Percentiles rank a stretch among this genome's conserved stretches.
Evolutionary conservation across 306 rosid species (phyloP).

Genomic region (Urtica urens): DNA sequence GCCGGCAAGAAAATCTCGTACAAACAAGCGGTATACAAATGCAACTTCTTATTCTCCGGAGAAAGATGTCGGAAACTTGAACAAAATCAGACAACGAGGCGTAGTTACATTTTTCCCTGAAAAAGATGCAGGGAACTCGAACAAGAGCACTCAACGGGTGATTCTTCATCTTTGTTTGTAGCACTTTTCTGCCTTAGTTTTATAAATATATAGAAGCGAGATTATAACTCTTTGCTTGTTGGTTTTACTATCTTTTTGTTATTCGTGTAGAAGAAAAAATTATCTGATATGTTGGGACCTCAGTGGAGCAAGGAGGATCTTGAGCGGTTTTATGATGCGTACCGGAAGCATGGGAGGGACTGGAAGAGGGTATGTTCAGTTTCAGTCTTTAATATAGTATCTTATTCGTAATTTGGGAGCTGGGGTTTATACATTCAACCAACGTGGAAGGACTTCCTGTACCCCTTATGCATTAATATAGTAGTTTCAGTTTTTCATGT

Average conservation of each 20-base stretch:
- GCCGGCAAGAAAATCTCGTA: conserved; percentile 44
- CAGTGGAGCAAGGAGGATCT: conserved; percentile 83
- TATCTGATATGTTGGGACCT: conserved; percentile 71
- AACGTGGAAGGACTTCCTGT: no score
- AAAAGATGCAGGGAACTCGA: conserved; percentile 34
- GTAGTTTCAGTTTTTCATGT: not conserved
- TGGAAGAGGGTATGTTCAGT: conserved; percentile 64
- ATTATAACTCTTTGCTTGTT: conserved; percentile 11
- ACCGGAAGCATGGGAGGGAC: conserved; percentile 68
- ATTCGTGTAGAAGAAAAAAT: conserved; percentile 65
- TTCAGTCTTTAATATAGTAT: conserved; percentile 6
- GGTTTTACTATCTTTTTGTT: conserved; percentile 11
- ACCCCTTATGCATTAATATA: no score
- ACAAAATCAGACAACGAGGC: conserved; percentile 32
- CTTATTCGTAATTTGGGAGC: not conserved
- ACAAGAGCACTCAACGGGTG: conserved; percentile 43
- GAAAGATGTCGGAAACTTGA: conserved; percentile 33
- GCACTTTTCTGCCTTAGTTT: not conserved
- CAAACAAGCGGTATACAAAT: conserved; percentile 35
- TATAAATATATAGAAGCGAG: not conserved
- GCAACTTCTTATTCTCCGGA: conserved; percentile 29
- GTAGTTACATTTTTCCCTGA: conserved; percentile 27
- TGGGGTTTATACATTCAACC: no score
- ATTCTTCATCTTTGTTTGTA: not conserved
- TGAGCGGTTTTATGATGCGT: conserved; percentile 69